Base-by-base conservation (phyloP, 805 yeast species). In the Kuraishia ogatae region DNA sequence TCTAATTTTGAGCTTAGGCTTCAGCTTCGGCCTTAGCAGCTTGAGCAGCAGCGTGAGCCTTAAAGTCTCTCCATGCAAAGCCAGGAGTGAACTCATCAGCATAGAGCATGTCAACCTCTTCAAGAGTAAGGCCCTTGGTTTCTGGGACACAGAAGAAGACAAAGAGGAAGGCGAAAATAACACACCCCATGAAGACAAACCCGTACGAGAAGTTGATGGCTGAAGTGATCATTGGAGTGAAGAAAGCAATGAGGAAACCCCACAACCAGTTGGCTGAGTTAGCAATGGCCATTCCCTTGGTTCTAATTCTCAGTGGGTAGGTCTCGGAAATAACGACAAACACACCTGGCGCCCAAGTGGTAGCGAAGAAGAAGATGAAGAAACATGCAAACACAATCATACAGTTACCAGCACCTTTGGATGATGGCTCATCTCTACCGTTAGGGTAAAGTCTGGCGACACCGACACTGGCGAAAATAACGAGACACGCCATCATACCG, bases 251-350 rank as follows among this genome's bases (percentile, higher is more conserved):
- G 23, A 77, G 78, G 66, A 84, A 85, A 67, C 87, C 87, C 70
- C 81, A 83, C 48, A 84, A 65, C 93, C 93, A 87, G 71, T 87
- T 87, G 50, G 89, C 80, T 23, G 89, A 85, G 2, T 84, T 81
- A 13, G 87, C 79, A 54, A 85, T 64, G 13, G 89, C 80, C 58
- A 85, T 79, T 48, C 86, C 87, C 64, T 81, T 83, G 56, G 86
- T 85, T 63, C 91, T 80, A 56, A 84, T 79, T 66, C 84, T 80
- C 55, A 86, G 79, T 57, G 91, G 87, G 72, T 79, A 87, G 51
- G 76, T 71, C 60, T 80, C 85, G 48, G 81, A 75, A 64, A 72
- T 64, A 61, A 77, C 73, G 53, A 78, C 87, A 86, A 88, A 84
- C 51, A 80, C 80, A 55, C 78, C 76, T 54, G 90, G 87, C 68